phyloP scores from a whole-genome alignment of 164 flowering plant species.

The Tetrastigma voinierianum region DNA sequence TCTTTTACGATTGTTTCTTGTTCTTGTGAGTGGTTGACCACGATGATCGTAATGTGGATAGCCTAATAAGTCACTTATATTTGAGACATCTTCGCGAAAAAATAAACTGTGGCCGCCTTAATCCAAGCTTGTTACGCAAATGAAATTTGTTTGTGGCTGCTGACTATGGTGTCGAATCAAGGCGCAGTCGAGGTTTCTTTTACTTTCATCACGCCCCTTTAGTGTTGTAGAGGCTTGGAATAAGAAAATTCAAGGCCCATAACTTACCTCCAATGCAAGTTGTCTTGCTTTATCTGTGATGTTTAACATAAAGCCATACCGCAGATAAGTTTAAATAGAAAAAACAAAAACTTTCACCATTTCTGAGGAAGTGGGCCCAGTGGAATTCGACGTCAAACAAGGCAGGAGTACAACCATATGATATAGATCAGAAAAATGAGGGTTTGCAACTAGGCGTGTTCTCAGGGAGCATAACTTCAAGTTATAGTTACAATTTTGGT shows the following conservation, averaged over 20 bases:
- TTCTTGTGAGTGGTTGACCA: conserved; percentile 29
- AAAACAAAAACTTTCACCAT: too few relatives aligned
- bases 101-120: conserved; percentile 55
- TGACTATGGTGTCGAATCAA: conserved; percentile 15
- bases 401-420: too few relatives aligned
- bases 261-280: neutral
- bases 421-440: too few relatives aligned
- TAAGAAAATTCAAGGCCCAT: neutral
- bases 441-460: too few relatives aligned
- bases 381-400: too few relatives aligned
- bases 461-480: too few relatives aligned
- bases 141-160: conserved; percentile 44
- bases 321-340: too few relatives aligned
- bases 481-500: too few relatives aligned
- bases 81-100: too few relatives aligned
- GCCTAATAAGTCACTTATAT: conserved; percentile 1
- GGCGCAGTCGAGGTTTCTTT: conserved; percentile 14
- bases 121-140: conserved; percentile 36
- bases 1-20: conserved; percentile 42
- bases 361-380: too few relatives aligned
- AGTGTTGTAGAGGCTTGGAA: neutral
- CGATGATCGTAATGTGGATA: conserved; percentile 9
- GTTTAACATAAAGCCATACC: too few relatives aligned
- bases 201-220: conserved; percentile 11
- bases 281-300: conserved; percentile 3